A percentile compares a stretch with the other conserved stretches of the same genome.
Evolutionary conservation across 176 grass and related monocot species (phyloP).

Genomic region (Calamus simplicifolius): DNA sequence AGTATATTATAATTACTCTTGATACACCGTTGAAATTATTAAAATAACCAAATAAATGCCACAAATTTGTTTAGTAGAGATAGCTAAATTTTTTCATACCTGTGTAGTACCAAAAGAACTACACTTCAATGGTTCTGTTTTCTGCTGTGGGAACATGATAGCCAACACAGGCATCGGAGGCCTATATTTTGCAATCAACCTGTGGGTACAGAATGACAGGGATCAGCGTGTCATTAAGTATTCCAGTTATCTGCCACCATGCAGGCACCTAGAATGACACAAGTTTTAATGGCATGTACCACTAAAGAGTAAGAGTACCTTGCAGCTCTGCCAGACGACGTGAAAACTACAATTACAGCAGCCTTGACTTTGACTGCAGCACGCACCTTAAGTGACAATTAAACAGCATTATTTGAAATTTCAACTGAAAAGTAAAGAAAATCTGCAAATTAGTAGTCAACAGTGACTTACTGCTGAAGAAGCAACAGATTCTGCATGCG

Average conservation of each 20-base stretch:
- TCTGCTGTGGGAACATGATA: conserved; percentile 61
- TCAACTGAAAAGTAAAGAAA: conserved; percentile 1
- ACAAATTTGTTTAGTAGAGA: too few relatives aligned
- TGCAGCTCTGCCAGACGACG: conserved; percentile 68
- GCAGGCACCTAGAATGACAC: too few relatives aligned
- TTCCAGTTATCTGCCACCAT: too few relatives aligned
- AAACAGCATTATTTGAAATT: neutral
- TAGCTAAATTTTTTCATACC: conserved; percentile 19
- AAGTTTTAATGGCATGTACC: too few relatives aligned
- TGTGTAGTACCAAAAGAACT: conserved; percentile 55
- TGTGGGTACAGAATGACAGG: conserved; percentile 28
- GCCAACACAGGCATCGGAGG: conserved; percentile 81
- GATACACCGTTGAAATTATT: too few relatives aligned
- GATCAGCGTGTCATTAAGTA: neutral
- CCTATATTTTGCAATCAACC: conserved; percentile 87
- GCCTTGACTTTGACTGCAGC: conserved; percentile 96
- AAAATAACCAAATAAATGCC: too few relatives aligned
- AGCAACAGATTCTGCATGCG: conserved; percentile 83
- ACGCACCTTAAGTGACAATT: conserved; percentile 49
- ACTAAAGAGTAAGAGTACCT: conserved; percentile 35
- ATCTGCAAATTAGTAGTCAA: conserved; percentile 1
- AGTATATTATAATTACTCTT: too few relatives aligned
- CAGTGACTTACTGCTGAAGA: conserved; percentile 61
- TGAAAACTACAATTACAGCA: conserved; percentile 78
- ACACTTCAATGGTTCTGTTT: conserved; percentile 47